These are phyloP conservation scores for Lyophyllum semitale DNA, from an alignment of 768 basidiomycete species.

Conservation along the genomic window DNA sequence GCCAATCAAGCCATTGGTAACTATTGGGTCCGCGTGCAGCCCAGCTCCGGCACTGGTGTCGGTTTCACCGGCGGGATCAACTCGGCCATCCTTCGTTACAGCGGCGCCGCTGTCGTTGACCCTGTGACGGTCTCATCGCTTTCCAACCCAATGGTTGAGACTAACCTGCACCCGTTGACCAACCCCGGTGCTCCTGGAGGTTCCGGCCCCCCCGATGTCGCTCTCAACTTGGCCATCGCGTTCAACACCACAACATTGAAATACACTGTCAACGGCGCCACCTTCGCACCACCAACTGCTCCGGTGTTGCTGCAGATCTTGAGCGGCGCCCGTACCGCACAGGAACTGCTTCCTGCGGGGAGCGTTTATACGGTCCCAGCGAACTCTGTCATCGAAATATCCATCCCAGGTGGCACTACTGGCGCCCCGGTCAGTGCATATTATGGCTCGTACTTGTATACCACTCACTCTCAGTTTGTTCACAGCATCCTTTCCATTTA, in stretches of 20 bases:
- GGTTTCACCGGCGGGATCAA: slow-evolving; percentile 40
- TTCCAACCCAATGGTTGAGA: slow-evolving; percentile 35
- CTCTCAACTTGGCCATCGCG: slow-evolving; percentile 34
- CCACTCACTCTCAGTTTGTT: slow-evolving; percentile 6
- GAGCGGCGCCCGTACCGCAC: no score
- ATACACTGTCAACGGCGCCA: slow-evolving; percentile 31
- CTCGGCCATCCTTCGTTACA: slow-evolving; percentile 53
- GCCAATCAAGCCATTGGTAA: slow-evolving; percentile 49
- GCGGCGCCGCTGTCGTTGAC: slow-evolving; percentile 41
- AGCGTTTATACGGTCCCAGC: slow-evolving; percentile 34
- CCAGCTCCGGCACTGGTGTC: slow-evolving; percentile 15
- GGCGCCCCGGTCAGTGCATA: slow-evolving; percentile 2
- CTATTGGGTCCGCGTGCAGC: slow-evolving; percentile 48
- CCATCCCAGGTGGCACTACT: slow-evolving; percentile 24
- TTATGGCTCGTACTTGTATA: background rate
- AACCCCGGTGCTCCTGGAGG: slow-evolving; percentile 29
- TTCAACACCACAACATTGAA: slow-evolving; percentile 12
- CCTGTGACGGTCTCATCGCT: slow-evolving; percentile 34
- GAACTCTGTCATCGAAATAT: slow-evolving; percentile 39
- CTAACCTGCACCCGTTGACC: slow-evolving; percentile 36
- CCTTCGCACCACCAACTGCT: slow-evolving; percentile 37
- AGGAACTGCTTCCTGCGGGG: slow-evolving; percentile 31
- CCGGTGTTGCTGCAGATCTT: slow-evolving; percentile 53
- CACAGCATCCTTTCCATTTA: slow-evolving; percentile 31
- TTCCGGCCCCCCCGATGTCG: slow-evolving; percentile 42